Base-by-base conservation (phyloP, 2,329 filamentous ascomycete species). In the Epichloe festucae region DNA sequence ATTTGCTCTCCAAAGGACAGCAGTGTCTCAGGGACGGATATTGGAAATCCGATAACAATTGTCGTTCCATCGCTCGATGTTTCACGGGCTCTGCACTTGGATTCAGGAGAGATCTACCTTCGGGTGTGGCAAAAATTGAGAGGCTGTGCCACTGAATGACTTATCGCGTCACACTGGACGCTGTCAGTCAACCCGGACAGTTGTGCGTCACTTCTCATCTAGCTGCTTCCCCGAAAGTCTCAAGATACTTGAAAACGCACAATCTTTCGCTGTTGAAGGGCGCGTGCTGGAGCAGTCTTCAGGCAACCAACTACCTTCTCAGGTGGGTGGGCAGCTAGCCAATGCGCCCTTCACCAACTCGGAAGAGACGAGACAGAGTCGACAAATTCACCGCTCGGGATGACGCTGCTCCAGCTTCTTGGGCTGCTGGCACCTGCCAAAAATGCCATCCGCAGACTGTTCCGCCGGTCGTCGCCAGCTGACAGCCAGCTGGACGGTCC, bases 351-450 rank as follows among this genome's bases (percentile, higher is more conserved):
- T 31, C 8, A 31, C 31, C 31, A 31, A 10, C 31, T 31, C 31
- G 31, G 17, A 8, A 12, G 5, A 21, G 41, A 43, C 19, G 5
- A 21, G 41, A 43, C 19, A 43, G 19, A 27, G 41, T 21, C 19
- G 41, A 43, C 49, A 48, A 31, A 31, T 31, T 4, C 31, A 31
- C 31, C 31, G 31, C 31, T 31, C 31, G 8, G 8, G 15, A 65
- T 65, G 58, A 52, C 60, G 42, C 57, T 62, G 45, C 50, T 64
- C 49, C 65, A 63, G 54, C 61, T 59, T 46, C 50, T 64, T 8
- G 56, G 63, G 43, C 58, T 65, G 56, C 58, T 65, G 56, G 62
- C 59, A 54, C 58, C 59, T 50, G 62, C 62, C 57, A 64, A 58
- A 53, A 59, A 59, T 51, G 62, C 59, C 36, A 51, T 68, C 17